These are phyloP conservation scores for Psidium guajava DNA, from an alignment of 345 rosid species.

Conservation along the genomic window DNA sequence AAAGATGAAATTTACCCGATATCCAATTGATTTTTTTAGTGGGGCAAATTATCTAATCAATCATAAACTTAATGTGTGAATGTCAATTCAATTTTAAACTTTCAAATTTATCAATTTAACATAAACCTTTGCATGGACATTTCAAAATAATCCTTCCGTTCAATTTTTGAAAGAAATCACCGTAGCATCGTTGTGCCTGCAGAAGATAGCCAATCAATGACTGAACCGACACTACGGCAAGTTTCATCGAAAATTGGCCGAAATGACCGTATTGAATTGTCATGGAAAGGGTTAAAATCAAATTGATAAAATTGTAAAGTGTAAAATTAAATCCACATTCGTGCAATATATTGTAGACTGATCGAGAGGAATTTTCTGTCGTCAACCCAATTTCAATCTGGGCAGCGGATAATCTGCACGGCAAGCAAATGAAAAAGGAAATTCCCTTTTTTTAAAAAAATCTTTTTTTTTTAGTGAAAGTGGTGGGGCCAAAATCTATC, in stretches of 20 bases:
- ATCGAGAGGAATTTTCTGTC: background rate
- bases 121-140: background rate
- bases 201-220: background rate
- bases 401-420: background rate
- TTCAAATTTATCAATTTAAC: background rate
- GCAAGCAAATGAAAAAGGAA: background rate
- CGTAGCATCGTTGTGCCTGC: accelerated
- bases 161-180: accelerated
- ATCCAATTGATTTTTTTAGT: background rate
- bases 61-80: background rate
- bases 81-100: background rate
- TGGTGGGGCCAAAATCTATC: background rate
- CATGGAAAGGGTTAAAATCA: accelerated
- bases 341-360: background rate
- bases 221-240: accelerated
- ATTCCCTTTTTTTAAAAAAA: too few species aligned
- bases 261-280: accelerated
- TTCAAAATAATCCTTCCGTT: accelerated
- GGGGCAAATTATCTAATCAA: background rate
- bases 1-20: background rate
- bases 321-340: background rate
- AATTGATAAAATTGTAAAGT: background rate
- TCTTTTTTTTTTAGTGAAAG: background rate
- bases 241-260: accelerated
- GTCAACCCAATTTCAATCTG: background rate